These are phyloP conservation scores for Senna tora DNA, from an alignment of 306 rosid species.

Conservation along the genomic window DNA sequence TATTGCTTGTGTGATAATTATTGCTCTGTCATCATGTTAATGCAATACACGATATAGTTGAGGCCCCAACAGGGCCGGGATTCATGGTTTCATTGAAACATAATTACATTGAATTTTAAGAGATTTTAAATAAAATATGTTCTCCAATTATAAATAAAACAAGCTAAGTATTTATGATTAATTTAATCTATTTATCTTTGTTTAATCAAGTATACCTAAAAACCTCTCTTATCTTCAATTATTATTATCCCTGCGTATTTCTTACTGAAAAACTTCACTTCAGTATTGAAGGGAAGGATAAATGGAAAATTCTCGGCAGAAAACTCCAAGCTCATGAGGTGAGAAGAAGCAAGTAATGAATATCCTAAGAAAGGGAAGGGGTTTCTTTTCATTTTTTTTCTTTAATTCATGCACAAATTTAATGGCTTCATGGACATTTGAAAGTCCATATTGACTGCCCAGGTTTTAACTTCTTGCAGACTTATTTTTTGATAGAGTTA, in stretches of 20 bases:
- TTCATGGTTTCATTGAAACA: conserved; percentile 1
- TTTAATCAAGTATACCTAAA: too few relatives aligned
- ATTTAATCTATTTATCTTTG: background rate
- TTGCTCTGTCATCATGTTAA: background rate
- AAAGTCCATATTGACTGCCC: too few relatives aligned
- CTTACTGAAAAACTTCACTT: background rate
- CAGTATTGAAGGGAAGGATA: too few relatives aligned
- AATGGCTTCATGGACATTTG: too few relatives aligned
- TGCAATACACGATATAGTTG: background rate
- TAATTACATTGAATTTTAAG: background rate
- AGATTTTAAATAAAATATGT: background rate
- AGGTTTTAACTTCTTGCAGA: too few relatives aligned
- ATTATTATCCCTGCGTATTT: background rate
- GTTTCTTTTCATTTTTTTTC: too few relatives aligned
- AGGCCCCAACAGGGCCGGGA: background rate
- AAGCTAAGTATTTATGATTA: background rate
- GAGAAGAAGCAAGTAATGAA: too few relatives aligned
- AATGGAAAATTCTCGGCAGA: too few relatives aligned
- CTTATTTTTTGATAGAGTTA: too few relatives aligned
- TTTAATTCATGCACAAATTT: too few relatives aligned
- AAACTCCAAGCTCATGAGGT: too few relatives aligned
- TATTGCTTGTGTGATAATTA: background rate
- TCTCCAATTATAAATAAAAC: background rate
- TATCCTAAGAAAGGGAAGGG: too few relatives aligned
- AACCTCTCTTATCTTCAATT: background rate